Percentiles rank a stretch among this genome's conserved stretches.
phyloP scores from a whole-genome alignment of 2,329 filamentous ascomycete genomes.

The Coniochaeta prunicola region DNA sequence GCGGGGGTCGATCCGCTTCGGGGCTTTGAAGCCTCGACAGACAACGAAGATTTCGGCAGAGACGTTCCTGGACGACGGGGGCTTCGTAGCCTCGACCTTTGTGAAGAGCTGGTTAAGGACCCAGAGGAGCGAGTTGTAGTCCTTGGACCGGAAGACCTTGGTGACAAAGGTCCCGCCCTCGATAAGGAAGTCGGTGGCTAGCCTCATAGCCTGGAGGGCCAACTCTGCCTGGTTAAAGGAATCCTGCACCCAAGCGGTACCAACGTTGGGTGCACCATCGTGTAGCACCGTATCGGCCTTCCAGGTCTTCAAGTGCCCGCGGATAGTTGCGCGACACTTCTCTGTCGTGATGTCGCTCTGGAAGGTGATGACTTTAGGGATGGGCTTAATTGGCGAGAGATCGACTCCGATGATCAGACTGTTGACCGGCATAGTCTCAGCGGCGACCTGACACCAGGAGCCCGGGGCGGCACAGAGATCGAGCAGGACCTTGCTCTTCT shows the following conservation, averaged over 20 bases:
- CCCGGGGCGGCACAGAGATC: slow-evolving; percentile 97
- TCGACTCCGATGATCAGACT: slow-evolving; percentile 93
- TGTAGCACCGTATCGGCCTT: slow-evolving; percentile 94
- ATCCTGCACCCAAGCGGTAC: slow-evolving; percentile 96
- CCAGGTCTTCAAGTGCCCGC: slow-evolving; percentile 87
- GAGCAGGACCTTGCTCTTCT: slow-evolving; percentile 91
- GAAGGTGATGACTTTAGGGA: slow-evolving; percentile 89
- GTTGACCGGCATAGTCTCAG: slow-evolving; percentile 86
- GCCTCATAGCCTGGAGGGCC: slow-evolving; percentile 80
- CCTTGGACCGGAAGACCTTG: slow-evolving; percentile 94
- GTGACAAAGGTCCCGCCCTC: slow-evolving; percentile 92
- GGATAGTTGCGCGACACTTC: slow-evolving; percentile 85
- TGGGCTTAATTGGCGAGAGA: slow-evolving; percentile 89
- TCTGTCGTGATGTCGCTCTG: slow-evolving; percentile 98
- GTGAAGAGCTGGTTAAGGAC: slow-evolving; percentile 95
- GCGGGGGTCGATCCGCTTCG: slow-evolving; percentile 85
- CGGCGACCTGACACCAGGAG: slow-evolving; percentile 94
- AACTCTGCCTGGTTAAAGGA: slow-evolving; percentile 96
- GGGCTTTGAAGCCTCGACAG: slow-evolving; percentile 89
- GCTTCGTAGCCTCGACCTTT: slow-evolving; percentile 95
- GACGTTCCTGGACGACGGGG: slow-evolving; percentile 89
- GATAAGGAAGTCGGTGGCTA: slow-evolving; percentile 86
- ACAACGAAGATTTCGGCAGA: slow-evolving; percentile 99
- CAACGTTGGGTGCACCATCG: slow-evolving; percentile 95
- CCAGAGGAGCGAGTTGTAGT: slow-evolving; percentile 94